Evolutionary conservation across 495 filamentous ascomycete genomes (phyloP), one percentile per base, ranked within the genome.

Genomic region (Penicillium cosmopolitanum): DNA sequence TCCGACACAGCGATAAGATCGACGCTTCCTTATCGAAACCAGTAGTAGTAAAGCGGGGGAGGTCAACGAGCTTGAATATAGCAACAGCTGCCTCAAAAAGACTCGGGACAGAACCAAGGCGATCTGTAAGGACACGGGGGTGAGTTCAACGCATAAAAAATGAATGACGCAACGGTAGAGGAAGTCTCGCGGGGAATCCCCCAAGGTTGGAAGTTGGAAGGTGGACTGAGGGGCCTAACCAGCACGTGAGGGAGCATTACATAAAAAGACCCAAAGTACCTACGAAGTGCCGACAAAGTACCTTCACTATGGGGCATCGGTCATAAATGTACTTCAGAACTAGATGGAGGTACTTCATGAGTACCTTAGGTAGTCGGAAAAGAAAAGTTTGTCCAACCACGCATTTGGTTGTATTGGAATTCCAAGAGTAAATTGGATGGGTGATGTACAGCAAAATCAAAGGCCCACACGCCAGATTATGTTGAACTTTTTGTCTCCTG

Each of bases 401-500:
- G n/a, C 5, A 46, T 53, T 55, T 44, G 51, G 51, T 56, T 60
- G 53, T 56, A 50, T 56, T 65, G 44, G 47, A 55, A 48, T 65
- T 53, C 53, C 55, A 58, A 56, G 56, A 56, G 19, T 56, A 13
- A 53, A 25, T 16, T 56, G 9, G 34, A 51, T 56, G 44, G 8
- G 43, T 53, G 52, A 58, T 58, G 57, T 57, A 58, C 63, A 65
- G 55, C 55, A 56, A 62, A 66, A 57, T 53, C 55, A 58, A 53
- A 57, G 60, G 58, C 58, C 58, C 47, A 57, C 58, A 52, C 55
- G 63, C 63, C 63, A 58, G 40, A 64, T 58, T 47, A 66, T 68
- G 66, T 70, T 66, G 67, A 73, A 72, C 72, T 78, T 78, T 76
- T 75, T 57, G 63, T 62, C 64, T 70, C 66, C 60, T 66, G 65